phyloP scores from a whole-genome alignment of 2,329 filamentous ascomycete species.

The Chaetomium sp. region DNA sequence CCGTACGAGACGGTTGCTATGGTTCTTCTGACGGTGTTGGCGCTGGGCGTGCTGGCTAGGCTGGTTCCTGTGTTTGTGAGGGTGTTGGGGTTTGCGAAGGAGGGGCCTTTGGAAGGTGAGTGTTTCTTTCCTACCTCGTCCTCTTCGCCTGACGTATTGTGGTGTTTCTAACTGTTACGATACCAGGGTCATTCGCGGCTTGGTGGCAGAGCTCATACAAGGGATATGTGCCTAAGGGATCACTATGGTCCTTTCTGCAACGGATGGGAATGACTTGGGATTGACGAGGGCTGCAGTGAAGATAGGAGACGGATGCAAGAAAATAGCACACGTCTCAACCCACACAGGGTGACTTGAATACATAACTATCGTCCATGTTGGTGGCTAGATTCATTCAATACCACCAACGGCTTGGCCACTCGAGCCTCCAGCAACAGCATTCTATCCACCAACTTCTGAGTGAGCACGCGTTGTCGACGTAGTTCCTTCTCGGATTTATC shows the following conservation, averaged over 20 bases:
- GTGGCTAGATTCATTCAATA: too few species aligned
- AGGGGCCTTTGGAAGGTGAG: conserved; percentile 14
- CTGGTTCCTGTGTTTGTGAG: conserved; percentile 12
- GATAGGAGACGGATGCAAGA: too few species aligned
- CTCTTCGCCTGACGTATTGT: background rate
- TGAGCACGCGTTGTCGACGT: too few species aligned
- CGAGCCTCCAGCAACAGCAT: too few species aligned
- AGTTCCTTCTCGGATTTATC: too few species aligned
- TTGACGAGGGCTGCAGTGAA: background rate
- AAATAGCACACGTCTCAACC: too few species aligned
- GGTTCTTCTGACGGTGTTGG: conserved; percentile 13
- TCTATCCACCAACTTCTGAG: too few species aligned
- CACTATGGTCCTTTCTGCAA: conserved; percentile 38
- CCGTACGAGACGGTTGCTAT: conserved; percentile 7
- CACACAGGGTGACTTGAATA: too few species aligned
- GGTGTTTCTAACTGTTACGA: conserved; percentile 3
- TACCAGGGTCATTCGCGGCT: conserved; percentile 31
- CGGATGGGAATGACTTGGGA: conserved; percentile 34
- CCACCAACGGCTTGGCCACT: too few species aligned
- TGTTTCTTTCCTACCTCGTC: background rate
- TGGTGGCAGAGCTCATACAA: conserved; percentile 34
- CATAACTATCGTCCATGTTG: too few species aligned
- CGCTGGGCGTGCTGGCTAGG: conserved; percentile 13
- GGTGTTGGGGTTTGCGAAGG: conserved; percentile 12
- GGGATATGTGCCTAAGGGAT: conserved; percentile 34